Evolutionary conservation across 2,329 filamentous ascomycete genomes (phyloP), one percentile per base, ranked within the genome.

Genomic region (Coniochaeta sp.): DNA sequence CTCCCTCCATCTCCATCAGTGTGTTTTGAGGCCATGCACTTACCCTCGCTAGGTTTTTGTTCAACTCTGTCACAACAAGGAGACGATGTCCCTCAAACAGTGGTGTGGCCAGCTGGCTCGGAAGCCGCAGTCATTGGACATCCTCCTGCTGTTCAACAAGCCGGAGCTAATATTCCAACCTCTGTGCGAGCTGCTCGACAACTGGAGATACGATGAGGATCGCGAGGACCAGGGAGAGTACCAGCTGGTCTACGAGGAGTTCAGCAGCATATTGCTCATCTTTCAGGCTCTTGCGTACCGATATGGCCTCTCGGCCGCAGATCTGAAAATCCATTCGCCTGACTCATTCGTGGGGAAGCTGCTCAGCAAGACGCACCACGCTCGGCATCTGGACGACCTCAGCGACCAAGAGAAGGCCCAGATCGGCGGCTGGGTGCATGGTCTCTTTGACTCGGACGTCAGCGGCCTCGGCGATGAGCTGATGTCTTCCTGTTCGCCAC

Each of bases 201-300:
- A 84, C 63, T 95, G 90, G 90, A 79, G 82, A 12, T 91, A 93
- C 66, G 90, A 93, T 43, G 89, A 92, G 63, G 90, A 93, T 65
- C 89, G 93, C 40, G 89, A 92, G 63, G 90, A 93, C 65, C 89
- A 93, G 73, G 87, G 85, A 59, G 91, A 95, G 69, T 91, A 91
- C 66, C 90, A 93, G 69, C 90, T 90, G 0, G 86, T 92, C 0
- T 95, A 95, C 66, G 91, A 95, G 68, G 91, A 96, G 66, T 95
- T 93, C 65, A 89, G 90, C 0, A 86, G 89, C 0, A 86, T 93
- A 17, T 74, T 95, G 8, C 79, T 95, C 1, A 77, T 95, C 2
- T 80, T 92, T 0, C 73, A 93, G 58, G 88, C 89, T 0, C 88
- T 92, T 64, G 82, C 88, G n/a, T 84, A 91, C 69, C 86, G 91